Evolutionary conservation across 768 basidiomycete species (phyloP), one percentile per base, ranked within the genome.

Genomic region (Trametopsis cervina): DNA sequence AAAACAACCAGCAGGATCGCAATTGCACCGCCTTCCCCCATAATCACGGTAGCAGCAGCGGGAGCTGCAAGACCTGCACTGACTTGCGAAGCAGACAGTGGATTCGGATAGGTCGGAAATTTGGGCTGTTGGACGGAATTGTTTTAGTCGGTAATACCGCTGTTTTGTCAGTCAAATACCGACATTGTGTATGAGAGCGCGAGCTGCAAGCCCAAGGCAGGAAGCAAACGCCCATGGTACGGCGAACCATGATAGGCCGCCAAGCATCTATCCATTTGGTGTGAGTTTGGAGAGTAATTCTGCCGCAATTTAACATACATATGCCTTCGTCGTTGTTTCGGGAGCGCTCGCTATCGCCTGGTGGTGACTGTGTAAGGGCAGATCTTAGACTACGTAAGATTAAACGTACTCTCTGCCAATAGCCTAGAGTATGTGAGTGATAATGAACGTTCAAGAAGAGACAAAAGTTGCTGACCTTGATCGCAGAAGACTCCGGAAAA

Each of bases 161-260:
- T n/a, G n/a, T n/a, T n/a, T n/a, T n/a, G n/a, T n/a, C n/a, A n/a
- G n/a, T n/a, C n/a, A n/a, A 15, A 33, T 33, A 15, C 55, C 9
- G n/a, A 61, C 60, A 46, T 61, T 55, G 40, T 52, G 55, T 22
- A 57, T 51, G 17, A 68, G 52, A 0, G 66, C 66, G 12, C 62
- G 58, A 0, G 63, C 64, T 1, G 59, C 62, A 9, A 73, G 63
- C n/a, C 71, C 71, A 38, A 69, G 60, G 18, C 66, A 65, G 0
- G 70, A 71, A n/a, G 67, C 69, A 49, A 73, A 70, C 2, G 64
- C 66, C 61, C 67, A 72, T 3, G 73, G 73, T 10, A 72, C 66
- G 3, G 67, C 65, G 35, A 71, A 68, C 78, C 78, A 80, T 1
- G 77, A 77, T 25, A 80, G 57, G 4, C 77, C 78, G 3, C 79